Conservation (phyloP, 1,284 basidiomycete species). For the Leccinum cinnamomeum region DNA sequence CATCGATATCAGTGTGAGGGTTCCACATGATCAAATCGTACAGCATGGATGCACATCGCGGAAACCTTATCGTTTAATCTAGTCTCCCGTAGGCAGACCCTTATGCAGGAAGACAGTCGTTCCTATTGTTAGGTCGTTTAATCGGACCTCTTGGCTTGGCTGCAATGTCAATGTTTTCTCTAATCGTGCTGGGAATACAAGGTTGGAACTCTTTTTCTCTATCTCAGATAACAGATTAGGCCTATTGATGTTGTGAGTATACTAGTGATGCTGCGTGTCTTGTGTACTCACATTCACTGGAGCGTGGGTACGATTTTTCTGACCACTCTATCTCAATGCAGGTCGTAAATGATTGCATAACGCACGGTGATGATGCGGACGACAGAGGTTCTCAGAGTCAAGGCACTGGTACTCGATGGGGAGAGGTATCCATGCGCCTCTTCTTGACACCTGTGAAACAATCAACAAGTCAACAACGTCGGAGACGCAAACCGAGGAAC, state of each 20-base stretch:
- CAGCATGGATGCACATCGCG: not conserved
- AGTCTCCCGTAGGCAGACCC: too few species aligned
- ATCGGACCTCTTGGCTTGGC: not conserved
- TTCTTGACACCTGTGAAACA: not conserved
- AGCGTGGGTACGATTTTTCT: not conserved
- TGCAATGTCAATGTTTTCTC: not conserved
- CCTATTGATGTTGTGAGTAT: not conserved
- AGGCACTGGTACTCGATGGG: not conserved
- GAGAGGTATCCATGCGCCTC: not conserved
- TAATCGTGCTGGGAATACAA: not conserved
- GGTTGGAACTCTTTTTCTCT: not conserved
- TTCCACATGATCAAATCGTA: not conserved
- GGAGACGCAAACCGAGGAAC: not conserved
- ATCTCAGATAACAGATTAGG: not conserved
- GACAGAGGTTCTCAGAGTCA: not conserved
- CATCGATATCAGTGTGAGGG: not conserved
- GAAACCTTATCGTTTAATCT: not conserved
- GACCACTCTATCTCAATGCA: not conserved
- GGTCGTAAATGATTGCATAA: not conserved
- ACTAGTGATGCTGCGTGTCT: not conserved
- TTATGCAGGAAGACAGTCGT: too few species aligned
- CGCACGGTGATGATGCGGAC: not conserved
- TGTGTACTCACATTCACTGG: slow-evolving; percentile 1
- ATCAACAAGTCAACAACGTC: not conserved
- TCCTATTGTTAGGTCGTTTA: not conserved